These are phyloP conservation scores for Lactuca sativa DNA, from an alignment of 129 eudicot genomes.

Conservation along the genomic window DNA sequence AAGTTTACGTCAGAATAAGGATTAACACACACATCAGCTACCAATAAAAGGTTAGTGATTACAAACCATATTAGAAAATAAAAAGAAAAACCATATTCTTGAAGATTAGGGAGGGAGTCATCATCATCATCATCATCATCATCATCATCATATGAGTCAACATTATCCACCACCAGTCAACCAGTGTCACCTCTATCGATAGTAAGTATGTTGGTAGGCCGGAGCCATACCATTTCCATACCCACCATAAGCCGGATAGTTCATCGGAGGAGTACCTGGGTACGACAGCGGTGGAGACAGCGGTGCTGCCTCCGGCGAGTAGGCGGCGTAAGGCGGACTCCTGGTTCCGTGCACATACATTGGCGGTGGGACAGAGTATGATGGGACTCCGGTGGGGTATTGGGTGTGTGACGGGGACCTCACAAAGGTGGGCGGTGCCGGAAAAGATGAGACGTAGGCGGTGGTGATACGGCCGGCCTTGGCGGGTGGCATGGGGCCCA, in stretches of 20 bases:
- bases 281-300: slow-evolving; percentile 61
- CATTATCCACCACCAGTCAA: slow-evolving; percentile 23
- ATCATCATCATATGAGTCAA: slow-evolving; percentile 45
- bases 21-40: slow-evolving; percentile 58
- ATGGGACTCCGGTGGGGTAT: slow-evolving; percentile 46
- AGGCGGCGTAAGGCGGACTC: slow-evolving; percentile 69
- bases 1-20: slow-evolving; percentile 32
- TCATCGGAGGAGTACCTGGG: slow-evolving; percentile 77
- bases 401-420: slow-evolving; percentile 80
- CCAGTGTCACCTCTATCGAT: slow-evolving; percentile 57
- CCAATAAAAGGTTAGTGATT: slow-evolving; percentile 94
- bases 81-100: slow-evolving; percentile 18
- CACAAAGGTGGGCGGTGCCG: slow-evolving; percentile 66
- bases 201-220: slow-evolving; percentile 60
- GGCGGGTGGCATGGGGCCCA: slow-evolving; percentile 99
- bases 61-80: slow-evolving; percentile 54
- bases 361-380: slow-evolving; percentile 46
- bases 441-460: slow-evolving; percentile 92
- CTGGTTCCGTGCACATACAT: slow-evolving; percentile 61
- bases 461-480: slow-evolving; percentile 96
- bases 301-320: slow-evolving; percentile 64
- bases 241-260: slow-evolving; percentile 64
- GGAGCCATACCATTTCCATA: slow-evolving; percentile 60
- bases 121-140: slow-evolving; percentile 41
- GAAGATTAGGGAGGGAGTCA: slow-evolving; percentile 31